Base-by-base conservation (phyloP, 352 stramenopile genomes). In the Globisporangium spinosum region DNA sequence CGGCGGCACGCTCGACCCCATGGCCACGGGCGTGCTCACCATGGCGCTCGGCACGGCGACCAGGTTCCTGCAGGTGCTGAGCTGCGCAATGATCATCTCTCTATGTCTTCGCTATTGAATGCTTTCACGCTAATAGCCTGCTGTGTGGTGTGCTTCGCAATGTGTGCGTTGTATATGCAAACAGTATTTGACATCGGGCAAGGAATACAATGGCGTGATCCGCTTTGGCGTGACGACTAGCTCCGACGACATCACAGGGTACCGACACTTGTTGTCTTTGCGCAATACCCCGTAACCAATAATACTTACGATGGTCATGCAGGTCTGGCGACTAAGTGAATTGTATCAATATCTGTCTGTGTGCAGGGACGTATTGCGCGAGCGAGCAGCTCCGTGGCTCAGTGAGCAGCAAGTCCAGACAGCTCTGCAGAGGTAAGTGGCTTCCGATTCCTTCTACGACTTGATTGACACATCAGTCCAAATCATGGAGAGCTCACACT, bases 11-110 rank as follows among this genome's bases (percentile, higher is more conserved):
- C 74, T 96, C n/a, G 89, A 96, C 70, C 89, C 89, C 12, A 95
- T 96, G 86, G 89, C 89, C 22, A 95, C 87, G 35, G 89, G 89
- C 25, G 89, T 96, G 60, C 76, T 96, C 49, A 86, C 86, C 27
- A 74, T 95, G 74, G 89, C 87, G 25, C 69, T 96, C 29, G 88
- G 88, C 45, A 76, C 82, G 38, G 89, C 89, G 23, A 96, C 89
- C 63, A 91, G 84, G 65, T 94, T 95, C 77, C 74, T 96, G 43
- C 83, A 88, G 75, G 82, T 89, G 22, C 8, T 22, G 27, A 60
- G 45, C 29, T 54, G 20, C 9, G 55, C 55, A 27, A 15, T 27
- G 55, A 20, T 47, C 27, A 43, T 59, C n/a, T 43, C 20, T 29
- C 35, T 51, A 10, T 51, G 4, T 23, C 7, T 51, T 43, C 1